phyloP scores from a whole-genome alignment of 2,329 filamentous ascomycete species.

The Capronia americana region DNA sequence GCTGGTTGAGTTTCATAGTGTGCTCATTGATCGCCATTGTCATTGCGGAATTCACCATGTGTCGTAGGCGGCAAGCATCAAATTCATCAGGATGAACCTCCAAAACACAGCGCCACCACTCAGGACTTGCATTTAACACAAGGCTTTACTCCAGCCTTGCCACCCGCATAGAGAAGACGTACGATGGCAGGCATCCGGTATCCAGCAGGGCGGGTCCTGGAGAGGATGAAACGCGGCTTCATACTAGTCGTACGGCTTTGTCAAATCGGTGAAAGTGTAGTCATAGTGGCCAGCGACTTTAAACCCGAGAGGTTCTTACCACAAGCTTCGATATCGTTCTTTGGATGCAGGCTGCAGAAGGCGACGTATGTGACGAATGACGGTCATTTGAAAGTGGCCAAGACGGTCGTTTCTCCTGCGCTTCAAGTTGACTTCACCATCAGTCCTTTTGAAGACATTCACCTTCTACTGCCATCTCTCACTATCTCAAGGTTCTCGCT shows the following conservation, averaged over 20 bases:
- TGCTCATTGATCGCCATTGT: neutral
- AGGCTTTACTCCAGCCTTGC: slow-evolving; percentile 15
- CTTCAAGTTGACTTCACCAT: slow-evolving; percentile 25
- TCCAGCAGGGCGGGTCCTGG: neutral
- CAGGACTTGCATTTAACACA: neutral
- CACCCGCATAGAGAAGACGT: neutral
- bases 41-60: neutral
- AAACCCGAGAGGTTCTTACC: neutral
- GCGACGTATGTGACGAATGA: slow-evolving; percentile 31
- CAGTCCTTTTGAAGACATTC: slow-evolving; percentile 20
- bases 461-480: slow-evolving; percentile 17
- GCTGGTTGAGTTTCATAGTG: neutral
- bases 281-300: neutral
- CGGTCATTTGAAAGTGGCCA: slow-evolving; percentile 31
- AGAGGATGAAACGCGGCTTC: neutral
- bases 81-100: neutral
- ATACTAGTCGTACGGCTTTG: too few species aligned
- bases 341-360: slow-evolving; percentile 31
- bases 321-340: slow-evolving; percentile 29
- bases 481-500: slow-evolving; percentile 27
- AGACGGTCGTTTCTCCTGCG: slow-evolving; percentile 24
- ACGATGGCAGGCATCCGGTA: neutral
- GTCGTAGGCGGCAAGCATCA: slow-evolving; percentile 1
- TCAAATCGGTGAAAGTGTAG: neutral
- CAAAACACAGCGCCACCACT: neutral